Base-by-base conservation (phyloP, 169 alveolate genomes). In the Babesia bigemina region DNA sequence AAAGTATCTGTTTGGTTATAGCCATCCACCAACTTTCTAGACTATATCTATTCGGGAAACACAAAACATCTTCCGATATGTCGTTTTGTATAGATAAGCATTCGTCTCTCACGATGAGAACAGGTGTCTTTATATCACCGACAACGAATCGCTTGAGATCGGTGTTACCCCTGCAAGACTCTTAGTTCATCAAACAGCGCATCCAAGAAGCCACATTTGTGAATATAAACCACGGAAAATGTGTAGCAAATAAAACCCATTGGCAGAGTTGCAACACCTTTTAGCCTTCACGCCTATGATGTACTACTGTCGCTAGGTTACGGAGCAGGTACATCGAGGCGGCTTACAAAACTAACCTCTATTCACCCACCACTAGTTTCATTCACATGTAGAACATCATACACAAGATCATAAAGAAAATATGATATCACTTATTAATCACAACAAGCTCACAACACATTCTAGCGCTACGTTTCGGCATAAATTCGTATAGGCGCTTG, bases 1-100 rank as follows among this genome's bases (percentile, higher is more conserved):
- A 82, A 6, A 82, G 65, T 39, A 82, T 63, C 67, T 82, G 89
- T 44, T 74, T 71, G 22, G 89, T 73, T 24, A 82, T 36, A 33
- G 77, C 77, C 60, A 82, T 33, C 89, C 89, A 82, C 89, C 89
- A 82, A 8, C 65, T 45, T 55, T 82, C 63, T 12, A 87, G 55
- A 22, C 79, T 62, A 39, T 82, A 82, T 26, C 55, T 74, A 29
- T 82, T 82, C 29, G 69, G 52, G 56, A 74, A 82, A 56, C 89
- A 62, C 24, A 55, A 28, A 16, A 62, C 6, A 52, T 8, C 22
- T 29, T 55, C 75, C 24, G 19, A 67, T 14, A 13, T 13, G 3
- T 45, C 81, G 50, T 42, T n/a, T 8, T 70, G 78, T 24, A 81
- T 47, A 24, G 74, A 47, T 33, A 81, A 63, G 24, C 90, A 83